Percentiles rank a stretch among this genome's conserved stretches.
Evolutionary conservation across 768 basidiomycete genomes (phyloP).

Genomic region (Dentipellis fragilis): DNA sequence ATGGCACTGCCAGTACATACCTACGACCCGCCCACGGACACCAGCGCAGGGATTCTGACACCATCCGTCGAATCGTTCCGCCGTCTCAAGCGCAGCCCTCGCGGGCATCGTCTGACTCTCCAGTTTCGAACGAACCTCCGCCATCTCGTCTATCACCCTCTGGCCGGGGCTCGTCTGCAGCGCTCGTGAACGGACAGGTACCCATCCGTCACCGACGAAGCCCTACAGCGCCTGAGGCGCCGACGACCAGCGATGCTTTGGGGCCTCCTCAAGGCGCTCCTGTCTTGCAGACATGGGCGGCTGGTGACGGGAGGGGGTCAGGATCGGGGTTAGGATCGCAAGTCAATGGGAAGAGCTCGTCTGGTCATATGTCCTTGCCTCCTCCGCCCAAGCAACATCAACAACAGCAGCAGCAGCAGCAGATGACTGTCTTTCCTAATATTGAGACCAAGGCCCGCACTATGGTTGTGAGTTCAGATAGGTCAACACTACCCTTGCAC

Average conservation of each 20-base stretch:
- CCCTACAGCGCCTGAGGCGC: conserved; percentile 57
- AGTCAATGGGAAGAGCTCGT: neutral
- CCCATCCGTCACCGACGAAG: conserved; percentile 43
- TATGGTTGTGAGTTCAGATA: neutral
- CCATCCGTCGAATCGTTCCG: conserved; percentile 38
- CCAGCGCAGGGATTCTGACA: conserved; percentile 68
- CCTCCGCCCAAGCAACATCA: neutral
- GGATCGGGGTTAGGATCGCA: conserved; percentile 6
- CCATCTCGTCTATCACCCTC: neutral
- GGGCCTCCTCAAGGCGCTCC: conserved; percentile 11
- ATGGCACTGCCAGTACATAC: conserved; percentile 20
- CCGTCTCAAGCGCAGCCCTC: neutral
- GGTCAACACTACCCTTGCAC: neutral
- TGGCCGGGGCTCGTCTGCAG: conserved; percentile 5
- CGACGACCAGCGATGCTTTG: conserved; percentile 32
- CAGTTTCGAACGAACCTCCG: conserved; percentile 39
- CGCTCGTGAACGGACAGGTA: conserved; percentile 5
- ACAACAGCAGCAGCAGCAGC: neutral
- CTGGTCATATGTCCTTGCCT: neutral
- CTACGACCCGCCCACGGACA: conserved; percentile 33
- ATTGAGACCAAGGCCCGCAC: conserved; percentile 8
- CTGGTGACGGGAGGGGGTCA: conserved; percentile 30
- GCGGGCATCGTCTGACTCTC: conserved; percentile 29
- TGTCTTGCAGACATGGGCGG: conserved; percentile 35
- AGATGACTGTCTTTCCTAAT: neutral